phyloP scores from a whole-genome alignment of 2,329 filamentous ascomycete species.

The Epichloe typhina region DNA sequence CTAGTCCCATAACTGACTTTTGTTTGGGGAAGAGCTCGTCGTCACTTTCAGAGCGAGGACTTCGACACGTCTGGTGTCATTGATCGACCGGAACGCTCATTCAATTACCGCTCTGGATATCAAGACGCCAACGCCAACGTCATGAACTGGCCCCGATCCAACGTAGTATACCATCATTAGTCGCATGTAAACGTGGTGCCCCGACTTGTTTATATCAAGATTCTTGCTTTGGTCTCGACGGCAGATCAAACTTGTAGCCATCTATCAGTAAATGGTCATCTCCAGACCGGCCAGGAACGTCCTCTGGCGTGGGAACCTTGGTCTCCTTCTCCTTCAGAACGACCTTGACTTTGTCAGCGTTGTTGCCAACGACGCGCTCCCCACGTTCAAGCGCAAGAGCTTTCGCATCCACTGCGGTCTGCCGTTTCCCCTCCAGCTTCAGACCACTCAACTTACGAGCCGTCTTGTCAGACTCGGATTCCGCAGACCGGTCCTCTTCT shows the following conservation, averaged over 20 bases:
- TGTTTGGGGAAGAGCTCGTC: neutral
- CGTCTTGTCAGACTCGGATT: slow-evolving; percentile 28
- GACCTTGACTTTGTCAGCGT: slow-evolving; percentile 28
- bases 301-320: slow-evolving; percentile 9
- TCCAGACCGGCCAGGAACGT: slow-evolving; percentile 17
- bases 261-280: slow-evolving; percentile 35
- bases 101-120: neutral
- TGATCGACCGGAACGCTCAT: too few species aligned
- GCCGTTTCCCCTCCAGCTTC: slow-evolving; percentile 30
- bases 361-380: slow-evolving; percentile 12
- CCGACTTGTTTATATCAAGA: neutral
- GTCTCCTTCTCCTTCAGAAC: slow-evolving; percentile 38
- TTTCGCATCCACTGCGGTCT: slow-evolving; percentile 24
- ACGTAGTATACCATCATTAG: neutral
- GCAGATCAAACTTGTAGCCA: slow-evolving; percentile 33
- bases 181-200: neutral
- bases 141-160: neutral
- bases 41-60: neutral
- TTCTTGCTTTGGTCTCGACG: slow-evolving; percentile 2
- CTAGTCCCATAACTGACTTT: neutral
- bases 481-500: slow-evolving; percentile 47
- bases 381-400: slow-evolving; percentile 39
- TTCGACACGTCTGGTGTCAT: too few species aligned
- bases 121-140: neutral
- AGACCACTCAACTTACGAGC: slow-evolving; percentile 27